Conservation (phyloP, 495 filamentous ascomycete species). For the Podospora anserina region DNA sequence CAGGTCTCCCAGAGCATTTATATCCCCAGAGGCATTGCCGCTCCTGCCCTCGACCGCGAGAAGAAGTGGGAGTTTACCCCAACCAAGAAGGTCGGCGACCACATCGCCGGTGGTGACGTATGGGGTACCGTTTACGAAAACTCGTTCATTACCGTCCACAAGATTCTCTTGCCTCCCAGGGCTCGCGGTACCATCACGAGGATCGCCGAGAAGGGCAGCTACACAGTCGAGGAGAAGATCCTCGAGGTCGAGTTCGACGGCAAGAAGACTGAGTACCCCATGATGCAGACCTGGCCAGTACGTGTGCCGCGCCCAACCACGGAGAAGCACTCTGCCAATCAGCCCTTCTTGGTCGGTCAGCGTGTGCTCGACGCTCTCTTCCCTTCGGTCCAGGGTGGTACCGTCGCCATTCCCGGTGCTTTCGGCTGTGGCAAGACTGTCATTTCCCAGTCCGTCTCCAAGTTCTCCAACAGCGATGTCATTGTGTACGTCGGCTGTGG, state of each 20-base stretch:
- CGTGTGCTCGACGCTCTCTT: constrained; percentile 97
- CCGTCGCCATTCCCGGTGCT: constrained; percentile 95
- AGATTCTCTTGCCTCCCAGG: constrained; percentile 89
- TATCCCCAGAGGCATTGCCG: constrained; percentile 91
- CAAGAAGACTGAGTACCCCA: constrained; percentile 82
- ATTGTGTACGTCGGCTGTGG: constrained; percentile 98
- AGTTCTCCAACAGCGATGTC: constrained; percentile 99
- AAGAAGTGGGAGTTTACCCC: constrained; percentile 96
- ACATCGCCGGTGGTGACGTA: constrained; percentile 92
- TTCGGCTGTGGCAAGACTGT: constrained; percentile 99
- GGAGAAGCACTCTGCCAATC: constrained; percentile 83
- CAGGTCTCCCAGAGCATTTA: constrained; percentile 80
- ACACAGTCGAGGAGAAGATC: constrained; percentile 91
- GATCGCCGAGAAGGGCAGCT: constrained; percentile 83
- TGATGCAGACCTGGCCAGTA: constrained; percentile 99
- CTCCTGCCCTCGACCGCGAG: constrained; percentile 80
- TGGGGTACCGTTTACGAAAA: constrained; percentile 96
- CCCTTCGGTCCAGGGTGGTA: constrained; percentile 94
- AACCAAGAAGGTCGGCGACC: constrained; percentile 86
- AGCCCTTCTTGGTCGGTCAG: constrained; percentile 93
- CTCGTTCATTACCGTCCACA: constrained; percentile 90
- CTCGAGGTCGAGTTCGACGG: constrained; percentile 97
- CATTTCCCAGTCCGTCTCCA: constrained; percentile 95
- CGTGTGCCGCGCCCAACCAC: constrained; percentile 87
- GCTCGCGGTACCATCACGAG: constrained; percentile 87